Evolutionary conservation across 2,329 filamentous ascomycete genomes (phyloP).

Genomic region (Trichoderma koningiopsis): DNA sequence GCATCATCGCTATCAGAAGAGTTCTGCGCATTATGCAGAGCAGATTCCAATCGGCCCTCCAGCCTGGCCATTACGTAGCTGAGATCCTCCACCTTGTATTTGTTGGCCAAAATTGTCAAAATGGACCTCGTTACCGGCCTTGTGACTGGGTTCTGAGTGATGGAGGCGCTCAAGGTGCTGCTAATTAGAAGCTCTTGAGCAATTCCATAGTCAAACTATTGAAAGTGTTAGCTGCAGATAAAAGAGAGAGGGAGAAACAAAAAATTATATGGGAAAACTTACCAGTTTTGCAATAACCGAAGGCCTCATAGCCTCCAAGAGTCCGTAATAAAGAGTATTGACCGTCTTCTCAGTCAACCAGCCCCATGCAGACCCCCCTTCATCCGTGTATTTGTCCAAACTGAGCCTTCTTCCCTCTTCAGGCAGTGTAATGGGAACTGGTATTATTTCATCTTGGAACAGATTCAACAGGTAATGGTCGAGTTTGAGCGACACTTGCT

Average conservation of each 20-base stretch:
- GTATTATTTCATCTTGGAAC: constrained; percentile 40
- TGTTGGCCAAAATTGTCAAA: constrained; percentile 49
- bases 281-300: constrained; percentile 41
- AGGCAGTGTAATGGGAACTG: constrained; percentile 23
- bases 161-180: constrained; percentile 28
- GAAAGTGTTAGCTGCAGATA: constrained; percentile 13
- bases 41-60: constrained; percentile 32
- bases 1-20: constrained; percentile 24
- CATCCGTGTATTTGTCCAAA: neutral
- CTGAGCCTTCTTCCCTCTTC: constrained; percentile 22
- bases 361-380: constrained; percentile 33
- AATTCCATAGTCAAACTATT: constrained; percentile 43
- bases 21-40: constrained; percentile 27
- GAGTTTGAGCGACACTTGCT: constrained; percentile 39
- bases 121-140: constrained; percentile 41
- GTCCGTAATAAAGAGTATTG: constrained; percentile 43
- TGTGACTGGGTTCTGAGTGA: constrained; percentile 25
- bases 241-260: neutral
- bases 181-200: constrained; percentile 41
- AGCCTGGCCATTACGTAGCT: constrained; percentile 34
- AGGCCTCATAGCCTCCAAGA: constrained; percentile 43
- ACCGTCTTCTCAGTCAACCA: constrained; percentile 39
- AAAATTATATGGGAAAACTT: constrained; percentile 25
- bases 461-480: constrained; percentile 42
- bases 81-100: constrained; percentile 44